A percentile compares a stretch with the other conserved stretches of the same genome.
phyloP scores from a whole-genome alignment of 2,329 filamentous ascomycete species.

The Exserohilum rostratum region DNA sequence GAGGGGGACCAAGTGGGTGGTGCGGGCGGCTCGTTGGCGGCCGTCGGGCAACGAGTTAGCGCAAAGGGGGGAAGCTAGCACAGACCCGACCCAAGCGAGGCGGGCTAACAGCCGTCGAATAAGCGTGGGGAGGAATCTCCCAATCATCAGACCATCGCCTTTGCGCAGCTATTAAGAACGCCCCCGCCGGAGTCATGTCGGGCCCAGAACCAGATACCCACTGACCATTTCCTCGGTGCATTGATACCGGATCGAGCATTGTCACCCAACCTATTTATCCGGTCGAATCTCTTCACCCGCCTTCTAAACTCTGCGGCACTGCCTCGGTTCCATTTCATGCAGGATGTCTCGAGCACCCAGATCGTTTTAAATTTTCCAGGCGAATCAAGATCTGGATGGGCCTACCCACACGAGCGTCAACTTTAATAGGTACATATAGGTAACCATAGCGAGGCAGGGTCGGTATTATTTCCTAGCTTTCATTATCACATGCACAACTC shows the following conservation, averaged over 20 bases:
- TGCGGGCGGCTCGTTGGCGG: background rate
- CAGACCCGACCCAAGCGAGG: background rate
- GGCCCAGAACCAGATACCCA: background rate
- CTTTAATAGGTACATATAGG: too few relatives aligned
- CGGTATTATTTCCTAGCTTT: background rate
- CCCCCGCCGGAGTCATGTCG: background rate
- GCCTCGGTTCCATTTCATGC: too few relatives aligned
- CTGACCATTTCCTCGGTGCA: background rate
- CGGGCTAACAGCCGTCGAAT: background rate
- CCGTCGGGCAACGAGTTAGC: background rate
- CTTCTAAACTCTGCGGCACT: too few relatives aligned
- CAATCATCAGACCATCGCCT: background rate
- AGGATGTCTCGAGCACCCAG: too few relatives aligned
- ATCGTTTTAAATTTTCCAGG: too few relatives aligned
- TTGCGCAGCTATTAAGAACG: background rate
- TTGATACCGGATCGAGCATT: too few relatives aligned
- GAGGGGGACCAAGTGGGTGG: background rate
- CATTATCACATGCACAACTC: background rate
- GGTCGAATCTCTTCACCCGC: too few relatives aligned
- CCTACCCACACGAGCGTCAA: too few relatives aligned
- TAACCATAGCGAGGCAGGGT: too few relatives aligned
- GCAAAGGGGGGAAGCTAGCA: background rate
- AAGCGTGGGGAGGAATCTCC: background rate
- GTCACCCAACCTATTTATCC: too few relatives aligned
- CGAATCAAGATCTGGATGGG: too few relatives aligned